Conservation (phyloP, 2,329 filamentous ascomycete genomes). For the Aspergillus arachidicola region DNA sequence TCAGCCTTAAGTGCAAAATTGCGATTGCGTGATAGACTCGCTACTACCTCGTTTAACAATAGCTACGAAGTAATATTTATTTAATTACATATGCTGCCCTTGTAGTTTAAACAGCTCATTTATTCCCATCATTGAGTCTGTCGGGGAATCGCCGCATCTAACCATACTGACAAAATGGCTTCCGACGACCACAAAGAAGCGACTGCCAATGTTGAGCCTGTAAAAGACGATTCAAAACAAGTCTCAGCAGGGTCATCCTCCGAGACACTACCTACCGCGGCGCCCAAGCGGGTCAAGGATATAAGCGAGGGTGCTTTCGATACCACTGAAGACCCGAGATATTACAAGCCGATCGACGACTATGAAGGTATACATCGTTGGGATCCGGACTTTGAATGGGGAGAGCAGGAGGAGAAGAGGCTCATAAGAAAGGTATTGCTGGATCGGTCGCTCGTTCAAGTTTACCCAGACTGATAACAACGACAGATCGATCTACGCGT, state of each 20-base stretch:
- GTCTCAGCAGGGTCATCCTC: slow-evolving; percentile 18
- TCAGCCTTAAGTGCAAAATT: slow-evolving; percentile 4
- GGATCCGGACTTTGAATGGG: slow-evolving; percentile 51
- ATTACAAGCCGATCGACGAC: slow-evolving; percentile 42
- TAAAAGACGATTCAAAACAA: slow-evolving; percentile 16
- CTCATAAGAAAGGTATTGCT: slow-evolving; percentile 39
- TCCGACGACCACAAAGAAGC: slow-evolving; percentile 16
- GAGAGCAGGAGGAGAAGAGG: slow-evolving; percentile 45
- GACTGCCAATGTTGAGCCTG: slow-evolving; percentile 6
- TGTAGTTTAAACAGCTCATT: not conserved
- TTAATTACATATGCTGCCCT: not conserved
- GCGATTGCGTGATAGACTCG: slow-evolving; percentile 20
- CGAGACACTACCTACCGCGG: slow-evolving; percentile 11
- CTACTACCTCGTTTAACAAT: not conserved
- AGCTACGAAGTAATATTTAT: not conserved
- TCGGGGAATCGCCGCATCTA: not conserved
- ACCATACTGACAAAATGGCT: slow-evolving; percentile 18
- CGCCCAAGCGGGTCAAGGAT: slow-evolving; percentile 9
- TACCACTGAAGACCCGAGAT: slow-evolving; percentile 36
- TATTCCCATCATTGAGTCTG: not conserved
- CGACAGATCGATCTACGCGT: slow-evolving; percentile 46
- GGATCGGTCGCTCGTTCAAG: not conserved
- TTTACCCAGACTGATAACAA: not conserved
- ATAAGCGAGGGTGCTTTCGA: slow-evolving; percentile 36
- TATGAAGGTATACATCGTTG: slow-evolving; percentile 54